Conservation (phyloP, 805 yeast genomes). For the Sugiyamaella smithiae region DNA sequence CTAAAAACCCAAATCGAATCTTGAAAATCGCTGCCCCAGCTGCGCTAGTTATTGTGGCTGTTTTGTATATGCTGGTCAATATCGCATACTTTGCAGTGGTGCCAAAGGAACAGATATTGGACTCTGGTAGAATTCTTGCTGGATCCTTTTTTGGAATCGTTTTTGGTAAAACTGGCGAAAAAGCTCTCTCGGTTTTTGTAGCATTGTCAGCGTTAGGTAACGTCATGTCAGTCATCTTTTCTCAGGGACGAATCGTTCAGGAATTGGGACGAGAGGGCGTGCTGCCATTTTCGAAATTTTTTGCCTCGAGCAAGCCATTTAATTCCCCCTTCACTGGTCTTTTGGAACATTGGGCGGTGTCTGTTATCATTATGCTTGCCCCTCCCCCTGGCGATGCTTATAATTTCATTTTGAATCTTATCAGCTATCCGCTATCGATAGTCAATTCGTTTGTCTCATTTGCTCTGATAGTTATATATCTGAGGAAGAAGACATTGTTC, state of each 20-base stretch:
- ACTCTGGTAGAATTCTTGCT: constrained; percentile 69
- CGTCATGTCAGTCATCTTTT: constrained; percentile 72
- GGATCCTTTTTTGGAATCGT: constrained; percentile 72
- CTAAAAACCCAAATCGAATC: constrained; percentile 67
- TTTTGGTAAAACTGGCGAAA: constrained; percentile 66
- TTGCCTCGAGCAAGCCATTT: constrained; percentile 70
- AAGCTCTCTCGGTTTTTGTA: constrained; percentile 73
- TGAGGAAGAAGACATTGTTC: constrained; percentile 44
- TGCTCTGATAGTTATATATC: constrained; percentile 60
- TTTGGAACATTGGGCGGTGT: constrained; percentile 72
- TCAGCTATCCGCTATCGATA: constrained; percentile 77
- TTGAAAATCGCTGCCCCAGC: constrained; percentile 72
- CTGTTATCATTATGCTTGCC: constrained; percentile 69
- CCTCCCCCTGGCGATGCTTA: constrained; percentile 89
- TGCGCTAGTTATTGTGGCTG: constrained; percentile 57
- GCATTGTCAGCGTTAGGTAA: constrained; percentile 81
- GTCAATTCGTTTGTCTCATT: constrained; percentile 63
- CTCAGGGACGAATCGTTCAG: constrained; percentile 79
- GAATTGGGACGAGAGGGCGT: constrained; percentile 81
- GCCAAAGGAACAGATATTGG: constrained; percentile 44
- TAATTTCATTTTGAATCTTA: constrained; percentile 73
- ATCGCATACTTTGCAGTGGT: constrained; percentile 61
- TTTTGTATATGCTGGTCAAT: constrained; percentile 72
- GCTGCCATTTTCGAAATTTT: constrained; percentile 68
- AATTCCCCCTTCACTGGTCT: constrained; percentile 71